Evolutionary conservation across 106 monocot species (phyloP), one percentile per base, ranked within the genome.

Genomic region (Chionographis japonica): DNA sequence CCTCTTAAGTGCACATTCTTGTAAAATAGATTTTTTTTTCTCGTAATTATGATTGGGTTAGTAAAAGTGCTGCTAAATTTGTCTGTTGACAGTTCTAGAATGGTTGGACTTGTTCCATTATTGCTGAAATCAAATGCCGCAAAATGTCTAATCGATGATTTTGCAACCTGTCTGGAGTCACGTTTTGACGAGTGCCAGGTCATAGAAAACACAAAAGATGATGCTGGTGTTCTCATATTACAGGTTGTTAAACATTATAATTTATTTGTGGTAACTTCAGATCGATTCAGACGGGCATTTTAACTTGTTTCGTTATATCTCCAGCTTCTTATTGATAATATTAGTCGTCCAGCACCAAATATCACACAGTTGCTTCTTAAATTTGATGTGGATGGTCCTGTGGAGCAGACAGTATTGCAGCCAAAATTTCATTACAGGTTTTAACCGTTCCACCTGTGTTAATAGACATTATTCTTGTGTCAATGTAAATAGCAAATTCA

Each of bases 361-460:
- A 54, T 97, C 15, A 76, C 89, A 73, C 97, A 97, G 85, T 70
- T 97, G 59, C 92, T 97, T 82, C 77, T 97, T 39, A 87, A 87
- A 68, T 97, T 86, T 87, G 84, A 97, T 76, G 83, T 90, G 60
- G 80, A 97, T 71, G 65, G 77, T 70, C 74, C 85, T 58, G 73
- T 92, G 20, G 92, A 97, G 52, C 60, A 61, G n/a, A 84, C 95
- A 9, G 4, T 79, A 19, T 78, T 97, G 62, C 89, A 92, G 63
- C 95, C 95, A 69, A 97, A 97, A 73, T 82, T 78, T 43, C 87
- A 97, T 75, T 97, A 84, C 78, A 97, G 97, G 97, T 97, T 66
- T 60, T 36, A 36, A 36, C 15, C 4, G 13, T 19, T 36, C 17
- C 58, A 7, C 16, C 50, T 38, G 40, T 39, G 11, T 57, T 71